phyloP scores from a whole-genome alignment of 1,139 yeast species.

The Suhomyces yuchorum region DNA sequence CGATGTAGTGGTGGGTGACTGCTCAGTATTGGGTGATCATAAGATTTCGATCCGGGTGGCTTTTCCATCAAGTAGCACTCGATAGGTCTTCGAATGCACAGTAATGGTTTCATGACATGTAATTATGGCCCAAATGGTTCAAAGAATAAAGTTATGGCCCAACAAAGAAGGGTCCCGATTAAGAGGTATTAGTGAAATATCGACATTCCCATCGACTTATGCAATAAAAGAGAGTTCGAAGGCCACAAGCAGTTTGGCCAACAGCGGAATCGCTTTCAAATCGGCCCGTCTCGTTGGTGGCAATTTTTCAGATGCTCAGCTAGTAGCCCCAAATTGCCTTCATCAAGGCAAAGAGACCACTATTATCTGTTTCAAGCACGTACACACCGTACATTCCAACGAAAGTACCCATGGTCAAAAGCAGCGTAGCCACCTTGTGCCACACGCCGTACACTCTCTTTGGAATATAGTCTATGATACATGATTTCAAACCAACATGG shows the following conservation, averaged over 20 bases:
- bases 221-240: neutral
- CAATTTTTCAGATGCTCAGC: neutral
- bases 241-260: neutral
- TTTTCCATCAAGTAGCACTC: no score
- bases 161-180: no score
- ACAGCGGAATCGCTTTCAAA: neutral
- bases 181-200: neutral
- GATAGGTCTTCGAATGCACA: no score
- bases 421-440: constrained; percentile 63
- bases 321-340: constrained; percentile 39
- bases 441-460: constrained; percentile 75
- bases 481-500: constrained; percentile 79
- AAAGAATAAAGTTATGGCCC: no score
- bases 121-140: no score
- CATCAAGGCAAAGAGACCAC: constrained; percentile 57
- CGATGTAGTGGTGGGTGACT: no score
- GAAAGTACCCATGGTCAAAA: constrained; percentile 71
- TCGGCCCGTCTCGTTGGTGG: neutral
- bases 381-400: constrained; percentile 80
- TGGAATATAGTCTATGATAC: constrained; percentile 90
- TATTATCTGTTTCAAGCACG: constrained; percentile 70
- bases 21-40: no score
- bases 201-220: neutral
- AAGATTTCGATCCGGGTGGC: no score
- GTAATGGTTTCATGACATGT: no score